Base-by-base conservation (phyloP, 495 filamentous ascomycete species). In the Trichoderma orchidacearum region DNA sequence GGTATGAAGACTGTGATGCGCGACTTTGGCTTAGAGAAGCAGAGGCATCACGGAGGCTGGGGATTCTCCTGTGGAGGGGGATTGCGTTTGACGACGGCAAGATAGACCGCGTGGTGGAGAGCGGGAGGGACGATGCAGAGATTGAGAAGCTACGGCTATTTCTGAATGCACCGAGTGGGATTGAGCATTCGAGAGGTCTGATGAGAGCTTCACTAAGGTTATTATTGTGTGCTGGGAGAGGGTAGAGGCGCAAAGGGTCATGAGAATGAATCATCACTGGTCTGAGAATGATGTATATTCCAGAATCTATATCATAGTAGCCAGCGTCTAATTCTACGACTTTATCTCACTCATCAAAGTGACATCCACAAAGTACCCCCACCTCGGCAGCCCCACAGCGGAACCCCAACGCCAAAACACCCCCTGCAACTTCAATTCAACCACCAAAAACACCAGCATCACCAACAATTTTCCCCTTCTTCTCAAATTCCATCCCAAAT, bases 1-100 rank as follows among this genome's bases (percentile, higher is more conserved):
- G 21, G n/a, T 3, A 41, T 21, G 15, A 6, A 41, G 38, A 48
- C n/a, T 25, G 38, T 1, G 57, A 60, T 25, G 50, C 58, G 0
- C 28, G 53, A 2, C 60, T 76, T 6, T 7, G 15, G 13, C 51
- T n/a, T 5, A 21, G 17, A 15, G n/a, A 65, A 5, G 68, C 78
- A 0, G 59, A 59, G 51, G 58, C 75, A 35, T 74, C 78, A 8
- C 66, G 77, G 36, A 63, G 72, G 56, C 51, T 81, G 36, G 80
- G 80, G 2, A 65, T 83, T 15, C 59, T 83, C 15, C 68, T 83
- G 18, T 83, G 81, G 80, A 70, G 76, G 64, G 80, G 81, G 13
- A 79, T 77, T 64, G 80, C 80, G 3, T 82, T 78, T 61, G 80
- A 83, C 62, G 72, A 78, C 27, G 79, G 79, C 2, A 63, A 56